A percentile compares a stretch with the other conserved stretches of the same genome.
Evolutionary conservation across 2,329 filamentous ascomycete species (phyloP).

Genomic region (Fusarium longipes): DNA sequence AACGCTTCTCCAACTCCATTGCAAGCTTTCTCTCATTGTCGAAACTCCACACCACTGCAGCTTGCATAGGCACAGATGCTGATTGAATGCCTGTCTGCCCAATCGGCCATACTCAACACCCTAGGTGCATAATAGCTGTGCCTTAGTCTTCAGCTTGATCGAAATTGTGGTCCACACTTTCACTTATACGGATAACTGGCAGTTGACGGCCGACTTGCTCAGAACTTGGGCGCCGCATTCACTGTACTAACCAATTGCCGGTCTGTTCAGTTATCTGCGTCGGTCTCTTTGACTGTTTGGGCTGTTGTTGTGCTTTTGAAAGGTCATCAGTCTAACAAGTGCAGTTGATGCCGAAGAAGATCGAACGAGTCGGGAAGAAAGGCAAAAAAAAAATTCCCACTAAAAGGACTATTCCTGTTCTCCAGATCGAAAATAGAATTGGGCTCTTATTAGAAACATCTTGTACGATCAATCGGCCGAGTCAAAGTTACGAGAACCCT

Average conservation of each 20-base stretch:
- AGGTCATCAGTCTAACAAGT: background rate
- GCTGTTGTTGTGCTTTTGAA: background rate
- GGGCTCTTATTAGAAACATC: background rate
- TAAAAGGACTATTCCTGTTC: background rate
- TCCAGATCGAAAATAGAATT: background rate
- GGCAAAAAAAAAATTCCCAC: background rate
- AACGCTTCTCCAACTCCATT: conserved; percentile 5
- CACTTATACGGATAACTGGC: conserved; percentile 29
- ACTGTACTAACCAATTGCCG: background rate
- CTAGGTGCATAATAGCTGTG: conserved; percentile 13
- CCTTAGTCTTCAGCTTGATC: conserved; percentile 13
- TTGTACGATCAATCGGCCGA: conserved; percentile 19
- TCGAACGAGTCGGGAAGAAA: background rate
- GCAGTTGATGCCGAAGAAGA: background rate
- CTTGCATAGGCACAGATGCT: conserved; percentile 13
- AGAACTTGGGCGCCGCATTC: background rate
- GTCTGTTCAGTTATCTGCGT: background rate
- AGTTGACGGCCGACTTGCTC: background rate
- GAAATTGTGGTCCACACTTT: conserved; percentile 22
- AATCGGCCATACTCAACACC: conserved; percentile 18
- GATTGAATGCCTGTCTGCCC: conserved; percentile 20
- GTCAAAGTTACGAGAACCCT: background rate
- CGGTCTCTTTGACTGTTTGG: background rate
- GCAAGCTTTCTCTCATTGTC: background rate
- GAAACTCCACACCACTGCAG: conserved; percentile 29